Conservation (phyloP, 805 yeast genomes). For the Yarrowia bubula region DNA sequence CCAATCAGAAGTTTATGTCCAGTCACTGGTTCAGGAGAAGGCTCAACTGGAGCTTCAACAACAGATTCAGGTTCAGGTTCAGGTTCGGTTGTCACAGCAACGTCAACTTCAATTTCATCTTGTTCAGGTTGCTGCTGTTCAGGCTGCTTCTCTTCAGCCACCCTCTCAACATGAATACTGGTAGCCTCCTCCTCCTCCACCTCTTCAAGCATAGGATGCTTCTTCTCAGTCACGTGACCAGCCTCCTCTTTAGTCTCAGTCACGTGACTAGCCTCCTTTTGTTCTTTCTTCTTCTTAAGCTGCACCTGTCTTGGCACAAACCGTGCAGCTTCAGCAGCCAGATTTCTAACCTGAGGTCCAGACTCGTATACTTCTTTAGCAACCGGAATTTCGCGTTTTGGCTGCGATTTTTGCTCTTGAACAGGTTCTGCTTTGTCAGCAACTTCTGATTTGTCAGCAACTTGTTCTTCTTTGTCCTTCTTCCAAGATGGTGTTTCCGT, state of each 20-base stretch:
- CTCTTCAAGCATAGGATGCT: slow-evolving; percentile 10
- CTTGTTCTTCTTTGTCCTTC: neutral
- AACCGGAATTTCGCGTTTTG: neutral
- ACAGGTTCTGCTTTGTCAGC: no score
- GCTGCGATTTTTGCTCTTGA: neutral
- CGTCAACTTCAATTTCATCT: neutral
- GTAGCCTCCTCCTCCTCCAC: slow-evolving; percentile 3
- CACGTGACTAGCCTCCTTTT: neutral
- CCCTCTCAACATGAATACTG: slow-evolving; percentile 4
- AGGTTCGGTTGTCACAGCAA: neutral
- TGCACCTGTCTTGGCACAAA: slow-evolving; percentile 19
- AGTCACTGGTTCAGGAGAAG: neutral
- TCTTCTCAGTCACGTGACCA: neutral
- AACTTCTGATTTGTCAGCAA: no score
- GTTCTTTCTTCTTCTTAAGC: slow-evolving; percentile 1
- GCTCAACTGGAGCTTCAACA: neutral
- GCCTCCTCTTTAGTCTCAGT: neutral
- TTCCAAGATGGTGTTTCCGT: neutral
- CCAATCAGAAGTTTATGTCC: slow-evolving; percentile 5
- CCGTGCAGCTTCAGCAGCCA: slow-evolving; percentile 16
- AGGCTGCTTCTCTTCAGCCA: neutral
- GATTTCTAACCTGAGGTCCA: slow-evolving; percentile 10
- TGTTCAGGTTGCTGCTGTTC: no score
- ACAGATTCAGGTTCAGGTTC: neutral
- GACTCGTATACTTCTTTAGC: slow-evolving; percentile 13